Base-by-base conservation (phyloP, 2,329 filamentous ascomycete species). In the Cadophora sp. region DNA sequence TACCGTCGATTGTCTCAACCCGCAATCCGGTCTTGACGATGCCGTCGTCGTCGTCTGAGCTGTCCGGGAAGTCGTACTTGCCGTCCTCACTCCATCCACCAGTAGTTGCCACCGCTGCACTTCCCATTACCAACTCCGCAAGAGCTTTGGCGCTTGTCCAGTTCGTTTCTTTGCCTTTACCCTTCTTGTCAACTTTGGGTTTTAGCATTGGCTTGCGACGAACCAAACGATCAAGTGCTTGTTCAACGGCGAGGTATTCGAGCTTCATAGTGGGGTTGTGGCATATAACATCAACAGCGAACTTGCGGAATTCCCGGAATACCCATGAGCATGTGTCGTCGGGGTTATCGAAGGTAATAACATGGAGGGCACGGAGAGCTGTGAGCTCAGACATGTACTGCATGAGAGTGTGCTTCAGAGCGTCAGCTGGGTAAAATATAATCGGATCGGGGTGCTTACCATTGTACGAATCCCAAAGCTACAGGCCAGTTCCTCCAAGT, bases 241-340 rank as follows among this genome's bases (percentile, higher is more conserved):
- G 77, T 18, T 80, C 83, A 51, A 88, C 82, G 5, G 85, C 84
- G 20, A 90, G 78, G 80, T 84, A 89, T 73, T 89, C 84, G 2
- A 90, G 79, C 71, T 84, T 84, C 73, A 87, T 78, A 11, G 83
- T 73, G 0, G 85, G 85, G 66, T 85, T 81, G 66, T 89, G 84
- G 1, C 84, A 82, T 1, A 89, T 75, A 39, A 81, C 85, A 73
- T 90, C 87, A 11, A 87, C 80, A 33, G 87, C 81, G 73, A 89
- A 89, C n/a, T 81, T 82, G 48, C 84, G 81, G 2, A 84, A 84
- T 76, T 89, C 86, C 20, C 82, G 80, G 77, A 85, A 82, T 8
- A 88, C 83, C 79, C 82, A 86, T 16, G 83, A 78, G 65, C 85
- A 88, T 0, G 83, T 84, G 69, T 87, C 84, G 39, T 87, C 84